Conservation (phyloP, 352 stramenopile genomes). For the Phytopythium boreale region DNA sequence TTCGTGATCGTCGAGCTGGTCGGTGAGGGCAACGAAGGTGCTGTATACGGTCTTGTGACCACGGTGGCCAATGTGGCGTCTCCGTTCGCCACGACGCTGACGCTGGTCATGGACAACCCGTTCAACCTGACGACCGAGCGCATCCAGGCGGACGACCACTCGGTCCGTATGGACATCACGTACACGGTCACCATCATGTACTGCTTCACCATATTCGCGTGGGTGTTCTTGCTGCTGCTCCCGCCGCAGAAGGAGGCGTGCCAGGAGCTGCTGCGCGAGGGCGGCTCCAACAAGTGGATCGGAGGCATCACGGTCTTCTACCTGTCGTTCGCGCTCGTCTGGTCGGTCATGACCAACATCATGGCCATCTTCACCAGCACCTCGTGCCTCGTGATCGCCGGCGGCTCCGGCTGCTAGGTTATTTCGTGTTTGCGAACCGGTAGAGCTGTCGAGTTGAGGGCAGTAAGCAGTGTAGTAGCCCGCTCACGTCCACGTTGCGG, state of each 20-base stretch:
- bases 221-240: conserved; percentile 24
- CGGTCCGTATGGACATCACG: conserved; percentile 12
- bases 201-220: conserved; percentile 22
- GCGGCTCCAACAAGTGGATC: conserved; percentile 12
- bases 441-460: neutral
- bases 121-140: conserved; percentile 17
- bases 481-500: too few relatives aligned
- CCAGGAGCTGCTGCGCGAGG: conserved; percentile 25
- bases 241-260: conserved; percentile 25
- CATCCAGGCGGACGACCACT: conserved; percentile 15
- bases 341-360: conserved; percentile 25
- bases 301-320: conserved; percentile 22
- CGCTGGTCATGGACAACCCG: conserved; percentile 12
- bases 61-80: conserved; percentile 21
- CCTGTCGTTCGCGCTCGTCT: conserved; percentile 20
- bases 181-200: conserved; percentile 18
- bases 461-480: too few relatives aligned
- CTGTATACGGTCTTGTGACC: conserved; percentile 22
- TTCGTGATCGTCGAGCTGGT: conserved; percentile 23
- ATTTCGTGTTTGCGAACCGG: neutral
- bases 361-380: conserved; percentile 29
- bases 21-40: conserved; percentile 23
- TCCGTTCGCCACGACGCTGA: conserved; percentile 15
- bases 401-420: conserved; percentile 20
- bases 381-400: conserved; percentile 25